phyloP scores from a whole-genome alignment of 73 alveolate genomes.

The Tetrahymena thermophila region DNA sequence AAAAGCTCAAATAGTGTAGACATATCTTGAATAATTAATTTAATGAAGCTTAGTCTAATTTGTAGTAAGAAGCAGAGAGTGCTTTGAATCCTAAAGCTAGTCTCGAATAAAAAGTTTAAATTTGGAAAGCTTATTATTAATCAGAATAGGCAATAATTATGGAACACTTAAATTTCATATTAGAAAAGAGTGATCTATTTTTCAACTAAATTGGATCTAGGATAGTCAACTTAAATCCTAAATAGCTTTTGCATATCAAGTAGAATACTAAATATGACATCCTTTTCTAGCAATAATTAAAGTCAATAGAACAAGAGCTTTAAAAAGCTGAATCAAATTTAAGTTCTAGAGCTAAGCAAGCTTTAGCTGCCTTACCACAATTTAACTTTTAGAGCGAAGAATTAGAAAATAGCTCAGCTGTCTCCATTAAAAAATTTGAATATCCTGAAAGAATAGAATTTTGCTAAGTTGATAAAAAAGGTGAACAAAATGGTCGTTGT shows the following conservation, averaged over 20 bases:
- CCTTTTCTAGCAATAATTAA: not conserved
- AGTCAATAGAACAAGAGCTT: not conserved
- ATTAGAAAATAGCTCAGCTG: not conserved
- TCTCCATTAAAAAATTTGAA: not conserved
- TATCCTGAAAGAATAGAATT: not conserved
- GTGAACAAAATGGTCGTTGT: not conserved
- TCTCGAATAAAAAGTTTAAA: not conserved
- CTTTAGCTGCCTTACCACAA: not conserved
- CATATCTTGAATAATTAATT: not conserved
- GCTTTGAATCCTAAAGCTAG: not conserved
- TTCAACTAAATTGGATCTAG: not conserved
- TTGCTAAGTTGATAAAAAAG: not conserved
- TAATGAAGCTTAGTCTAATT: not conserved
- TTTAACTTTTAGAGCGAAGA: not conserved
- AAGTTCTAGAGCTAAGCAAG: not conserved
- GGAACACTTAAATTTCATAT: not conserved
- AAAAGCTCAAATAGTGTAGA: not conserved
- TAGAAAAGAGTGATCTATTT: not conserved
- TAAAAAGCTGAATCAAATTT: not conserved
- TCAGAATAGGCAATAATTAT: not conserved
- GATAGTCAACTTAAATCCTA: not conserved
- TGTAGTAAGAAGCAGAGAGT: not conserved
- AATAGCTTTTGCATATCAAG: not conserved
- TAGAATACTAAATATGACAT: not conserved
- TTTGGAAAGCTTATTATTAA: not conserved